These are phyloP conservation scores for Bryum argenteum DNA, from an alignment of 225 moss, liverwort and hornwort species.

Conservation along the genomic window DNA sequence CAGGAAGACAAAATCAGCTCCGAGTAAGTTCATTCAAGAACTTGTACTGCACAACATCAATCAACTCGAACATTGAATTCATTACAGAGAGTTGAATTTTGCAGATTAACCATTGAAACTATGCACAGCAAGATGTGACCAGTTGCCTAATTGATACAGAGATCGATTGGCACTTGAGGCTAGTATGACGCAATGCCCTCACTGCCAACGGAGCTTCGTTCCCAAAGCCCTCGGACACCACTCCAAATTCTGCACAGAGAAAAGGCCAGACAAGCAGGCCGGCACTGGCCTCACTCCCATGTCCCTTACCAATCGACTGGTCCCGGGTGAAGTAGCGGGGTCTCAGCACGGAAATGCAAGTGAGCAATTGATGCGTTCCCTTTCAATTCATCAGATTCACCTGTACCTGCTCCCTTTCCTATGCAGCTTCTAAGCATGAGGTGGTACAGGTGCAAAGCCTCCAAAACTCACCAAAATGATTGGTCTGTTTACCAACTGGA, in stretches of 20 bases:
- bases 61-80: neutral
- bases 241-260: conserved; percentile 49
- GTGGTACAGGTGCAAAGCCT: conserved; percentile 19
- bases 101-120: neutral
- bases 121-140: conserved; percentile 11
- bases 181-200: conserved; percentile 55
- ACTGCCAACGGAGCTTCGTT: conserved; percentile 57
- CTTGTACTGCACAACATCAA: conserved; percentile 10
- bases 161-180: conserved; percentile 50
- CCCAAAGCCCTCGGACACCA: conserved; percentile 71
- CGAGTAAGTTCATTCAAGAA: conserved; percentile 44
- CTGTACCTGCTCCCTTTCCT: neutral
- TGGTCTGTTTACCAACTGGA: conserved; percentile 39
- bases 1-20: conserved; percentile 55
- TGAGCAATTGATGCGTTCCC: conserved; percentile 32
- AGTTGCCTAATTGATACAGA: conserved; percentile 39
- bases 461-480: conserved; percentile 34
- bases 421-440: neutral
- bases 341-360: conserved; percentile 58
- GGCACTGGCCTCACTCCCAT: conserved; percentile 59
- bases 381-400: neutral
- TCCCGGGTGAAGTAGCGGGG: conserved; percentile 49
- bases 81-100: neutral
- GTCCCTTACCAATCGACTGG: conserved; percentile 63
- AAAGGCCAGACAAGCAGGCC: conserved; percentile 59